Evolutionary conservation across 148 eudicot genomes (phyloP).

Genomic region (Rhododendron griersonianum): DNA sequence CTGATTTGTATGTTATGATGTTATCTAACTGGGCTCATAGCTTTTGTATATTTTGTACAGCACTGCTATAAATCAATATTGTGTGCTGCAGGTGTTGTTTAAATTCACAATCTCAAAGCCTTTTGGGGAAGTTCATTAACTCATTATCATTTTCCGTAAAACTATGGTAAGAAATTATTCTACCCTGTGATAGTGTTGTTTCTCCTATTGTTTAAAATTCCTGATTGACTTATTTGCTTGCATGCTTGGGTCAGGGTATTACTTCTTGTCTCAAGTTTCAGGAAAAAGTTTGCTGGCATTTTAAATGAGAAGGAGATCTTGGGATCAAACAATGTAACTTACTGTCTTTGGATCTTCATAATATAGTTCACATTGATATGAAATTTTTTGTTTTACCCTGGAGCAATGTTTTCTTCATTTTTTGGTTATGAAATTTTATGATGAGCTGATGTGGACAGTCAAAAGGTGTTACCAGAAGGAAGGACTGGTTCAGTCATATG

Average conservation of each 20-base stretch:
- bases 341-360: conserved; percentile 12
- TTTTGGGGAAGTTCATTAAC: conserved; percentile 53
- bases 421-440: conserved; percentile 13
- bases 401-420: neutral
- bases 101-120: conserved; percentile 46
- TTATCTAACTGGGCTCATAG: neutral
- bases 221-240: conserved; percentile 5
- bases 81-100: conserved; percentile 46
- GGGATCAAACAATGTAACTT: conserved; percentile 83
- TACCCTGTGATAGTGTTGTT: neutral
- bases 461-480: conserved; percentile 55
- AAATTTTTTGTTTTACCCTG: neutral
- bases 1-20: neutral
- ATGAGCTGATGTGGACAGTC: conserved; percentile 36
- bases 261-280: conserved; percentile 59
- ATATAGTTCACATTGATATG: neutral
- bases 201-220: neutral
- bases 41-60: neutral
- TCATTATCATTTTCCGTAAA: conserved; percentile 62
- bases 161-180: conserved; percentile 54
- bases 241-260: conserved; percentile 57
- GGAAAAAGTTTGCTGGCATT: conserved; percentile 61
- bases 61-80: neutral
- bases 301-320: conserved; percentile 69
- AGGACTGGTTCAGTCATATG: conserved; percentile 76